phyloP scores from a whole-genome alignment of 23 red algal genomes.

The Rhodosorus marinus region DNA sequence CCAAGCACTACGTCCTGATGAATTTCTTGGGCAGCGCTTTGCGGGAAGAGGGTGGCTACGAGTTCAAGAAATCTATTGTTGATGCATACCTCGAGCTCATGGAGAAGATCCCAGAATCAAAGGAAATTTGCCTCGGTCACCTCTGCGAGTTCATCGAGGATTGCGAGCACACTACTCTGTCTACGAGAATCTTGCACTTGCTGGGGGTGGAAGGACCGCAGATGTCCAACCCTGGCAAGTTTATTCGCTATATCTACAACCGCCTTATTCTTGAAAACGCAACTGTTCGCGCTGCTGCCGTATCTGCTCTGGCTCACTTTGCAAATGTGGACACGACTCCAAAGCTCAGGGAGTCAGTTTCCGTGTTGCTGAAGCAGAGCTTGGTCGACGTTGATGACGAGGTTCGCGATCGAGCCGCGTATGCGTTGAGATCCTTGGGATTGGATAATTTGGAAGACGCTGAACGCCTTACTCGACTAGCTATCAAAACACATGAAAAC shows the following conservation, averaged over 20 bases:
- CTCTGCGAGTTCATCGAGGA: slow-evolving; percentile 98
- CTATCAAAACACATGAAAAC: neutral
- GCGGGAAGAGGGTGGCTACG: slow-evolving; percentile 89
- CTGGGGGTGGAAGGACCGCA: slow-evolving; percentile 69
- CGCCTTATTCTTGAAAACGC: slow-evolving; percentile 90
- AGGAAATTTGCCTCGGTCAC: slow-evolving; percentile 64
- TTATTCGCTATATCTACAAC: slow-evolving; percentile 96
- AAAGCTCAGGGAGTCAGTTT: slow-evolving; percentile 40
- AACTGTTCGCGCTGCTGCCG: slow-evolving; percentile 88
- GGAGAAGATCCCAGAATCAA: slow-evolving; percentile 60
- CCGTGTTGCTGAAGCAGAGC: slow-evolving; percentile 67
- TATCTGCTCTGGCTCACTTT: slow-evolving; percentile 76
- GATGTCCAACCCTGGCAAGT: slow-evolving; percentile 70
- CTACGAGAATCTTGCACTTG: slow-evolving; percentile 72
- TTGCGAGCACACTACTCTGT: slow-evolving; percentile 79
- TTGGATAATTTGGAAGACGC: slow-evolving; percentile 20
- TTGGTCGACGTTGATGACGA: slow-evolving; percentile 94
- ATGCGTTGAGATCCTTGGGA: slow-evolving; percentile 32
- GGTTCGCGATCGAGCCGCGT: slow-evolving; percentile 86
- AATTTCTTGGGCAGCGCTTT: slow-evolving; percentile 86
- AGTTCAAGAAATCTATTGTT: slow-evolving; percentile 82
- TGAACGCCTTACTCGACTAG: neutral
- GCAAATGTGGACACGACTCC: slow-evolving; percentile 29
- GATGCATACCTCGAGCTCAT: slow-evolving; percentile 59
- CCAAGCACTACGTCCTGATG: slow-evolving; percentile 80